phyloP scores from a whole-genome alignment of 1,139 yeast species.

The Scheffersomyces cryptocercus region DNA sequence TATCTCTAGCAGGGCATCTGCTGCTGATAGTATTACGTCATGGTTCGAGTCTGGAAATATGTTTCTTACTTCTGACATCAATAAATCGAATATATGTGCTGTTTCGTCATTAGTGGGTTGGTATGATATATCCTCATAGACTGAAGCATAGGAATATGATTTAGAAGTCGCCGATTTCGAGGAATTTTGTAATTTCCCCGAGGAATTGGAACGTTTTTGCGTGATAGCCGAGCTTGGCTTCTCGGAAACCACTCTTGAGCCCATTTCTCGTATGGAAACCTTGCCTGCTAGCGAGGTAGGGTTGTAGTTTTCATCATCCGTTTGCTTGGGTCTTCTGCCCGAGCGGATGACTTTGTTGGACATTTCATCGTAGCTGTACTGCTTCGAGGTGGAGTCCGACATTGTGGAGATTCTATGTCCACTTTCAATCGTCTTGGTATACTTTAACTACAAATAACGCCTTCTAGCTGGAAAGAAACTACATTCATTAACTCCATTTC shows the following conservation, averaged over 20 bases:
- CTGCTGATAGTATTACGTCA: constrained; percentile 51
- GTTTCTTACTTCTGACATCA: constrained; percentile 28
- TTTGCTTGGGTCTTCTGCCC: constrained; percentile 43
- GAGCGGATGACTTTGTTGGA: constrained; percentile 71
- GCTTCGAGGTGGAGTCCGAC: constrained; percentile 12
- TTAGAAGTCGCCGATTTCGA: constrained; percentile 6
- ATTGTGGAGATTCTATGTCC: neutral
- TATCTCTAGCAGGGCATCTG: constrained; percentile 66
- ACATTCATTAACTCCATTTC: no score
- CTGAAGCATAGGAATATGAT: constrained; percentile 15
- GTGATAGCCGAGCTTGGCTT: constrained; percentile 6
- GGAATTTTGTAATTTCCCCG: constrained; percentile 18
- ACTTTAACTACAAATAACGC: no score
- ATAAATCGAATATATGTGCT: constrained; percentile 29
- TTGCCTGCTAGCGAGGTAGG: constrained; percentile 75
- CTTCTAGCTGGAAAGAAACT: no score
- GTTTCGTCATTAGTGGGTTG: constrained; percentile 26
- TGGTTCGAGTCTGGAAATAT: constrained; percentile 41
- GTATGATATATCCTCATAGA: constrained; percentile 24
- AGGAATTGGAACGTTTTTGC: neutral
- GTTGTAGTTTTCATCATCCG: constrained; percentile 50
- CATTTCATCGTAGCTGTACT: constrained; percentile 61
- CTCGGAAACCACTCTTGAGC: constrained; percentile 40
- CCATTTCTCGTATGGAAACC: constrained; percentile 68
- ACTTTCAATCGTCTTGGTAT: no score